Evolutionary conservation across 73 alveolate species (phyloP).

Genomic region (Halteria grandinella): DNA sequence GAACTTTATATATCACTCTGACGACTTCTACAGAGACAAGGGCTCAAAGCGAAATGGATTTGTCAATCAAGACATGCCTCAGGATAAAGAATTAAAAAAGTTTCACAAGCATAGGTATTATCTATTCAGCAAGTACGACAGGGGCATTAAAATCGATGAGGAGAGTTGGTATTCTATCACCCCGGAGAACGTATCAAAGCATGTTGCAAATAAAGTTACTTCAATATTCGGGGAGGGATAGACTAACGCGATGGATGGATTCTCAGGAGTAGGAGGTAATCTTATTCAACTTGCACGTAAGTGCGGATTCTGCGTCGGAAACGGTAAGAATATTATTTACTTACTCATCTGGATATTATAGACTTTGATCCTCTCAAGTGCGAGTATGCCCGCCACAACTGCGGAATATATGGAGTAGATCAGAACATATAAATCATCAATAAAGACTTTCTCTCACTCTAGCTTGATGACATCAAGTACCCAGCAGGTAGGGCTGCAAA

Average conservation of each 20-base stretch:
- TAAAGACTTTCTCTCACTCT: slow-evolving; percentile 52
- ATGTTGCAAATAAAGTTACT: slow-evolving; percentile 74
- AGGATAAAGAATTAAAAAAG: slow-evolving; percentile 30
- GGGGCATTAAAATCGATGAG: slow-evolving; percentile 89
- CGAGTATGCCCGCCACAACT: slow-evolving; percentile 59
- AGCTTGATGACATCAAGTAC: slow-evolving; percentile 26
- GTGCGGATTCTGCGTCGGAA: slow-evolving; percentile 37
- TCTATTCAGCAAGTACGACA: slow-evolving; percentile 88
- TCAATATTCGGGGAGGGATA: slow-evolving; percentile 42
- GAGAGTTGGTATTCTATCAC: slow-evolving; percentile 95
- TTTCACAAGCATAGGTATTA: slow-evolving; percentile 85
- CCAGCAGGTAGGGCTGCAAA: slow-evolving; percentile 1
- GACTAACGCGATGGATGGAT: slow-evolving; percentile 83
- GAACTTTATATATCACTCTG: slow-evolving; percentile 16
- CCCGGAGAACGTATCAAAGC: slow-evolving; percentile 88
- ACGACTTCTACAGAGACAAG: slow-evolving; percentile 45
- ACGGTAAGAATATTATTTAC: slow-evolving; percentile 6
- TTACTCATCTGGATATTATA: background rate
- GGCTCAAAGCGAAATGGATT: slow-evolving; percentile 36
- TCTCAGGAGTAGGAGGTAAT: slow-evolving; percentile 96
- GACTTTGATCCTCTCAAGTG: slow-evolving; percentile 57
- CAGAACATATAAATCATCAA: slow-evolving; percentile 28
- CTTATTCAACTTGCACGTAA: slow-evolving; percentile 67
- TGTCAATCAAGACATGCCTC: slow-evolving; percentile 37
- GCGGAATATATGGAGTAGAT: slow-evolving; percentile 55